These are phyloP conservation scores for Pythium brachiatum DNA, from an alignment of 352 stramenopile genomes.

Conservation along the genomic window DNA sequence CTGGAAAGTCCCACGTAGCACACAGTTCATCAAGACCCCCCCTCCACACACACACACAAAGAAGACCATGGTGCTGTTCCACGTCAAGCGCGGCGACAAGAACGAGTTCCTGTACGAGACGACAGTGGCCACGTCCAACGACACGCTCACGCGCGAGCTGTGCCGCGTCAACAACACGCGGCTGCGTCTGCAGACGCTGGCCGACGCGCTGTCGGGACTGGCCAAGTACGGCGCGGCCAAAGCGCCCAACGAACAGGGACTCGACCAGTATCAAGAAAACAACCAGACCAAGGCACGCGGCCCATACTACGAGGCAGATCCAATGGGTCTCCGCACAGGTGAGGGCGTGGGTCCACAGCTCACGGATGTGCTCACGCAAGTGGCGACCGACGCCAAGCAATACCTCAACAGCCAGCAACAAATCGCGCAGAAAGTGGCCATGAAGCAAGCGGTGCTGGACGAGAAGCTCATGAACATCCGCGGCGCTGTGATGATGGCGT, in stretches of 20 bases:
- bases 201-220: slow-evolving; percentile 75
- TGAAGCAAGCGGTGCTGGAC: slow-evolving; percentile 61
- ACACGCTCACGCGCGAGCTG: slow-evolving; percentile 82
- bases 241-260: slow-evolving; percentile 70
- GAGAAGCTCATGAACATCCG: slow-evolving; percentile 94
- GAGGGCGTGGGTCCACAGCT: slow-evolving; percentile 87
- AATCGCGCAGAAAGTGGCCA: slow-evolving; percentile 56
- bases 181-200: slow-evolving; percentile 65
- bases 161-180: slow-evolving; percentile 83
- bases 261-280: slow-evolving; percentile 84
- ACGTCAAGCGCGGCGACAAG: slow-evolving; percentile 85
- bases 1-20: background rate
- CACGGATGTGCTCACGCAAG: slow-evolving; percentile 66
- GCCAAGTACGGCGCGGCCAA: slow-evolving; percentile 87
- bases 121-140: slow-evolving; percentile 65
- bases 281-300: slow-evolving; percentile 49
- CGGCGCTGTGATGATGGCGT: slow-evolving; percentile 92
- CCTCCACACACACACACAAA: no score
- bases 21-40: no score
- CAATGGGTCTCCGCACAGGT: slow-evolving; percentile 81
- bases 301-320: slow-evolving; percentile 85
- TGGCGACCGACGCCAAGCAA: slow-evolving; percentile 72
- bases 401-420: slow-evolving; percentile 70
- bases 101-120: slow-evolving; percentile 93
- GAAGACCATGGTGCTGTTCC: slow-evolving; percentile 80